Evolutionary conservation across 2,329 filamentous ascomycete species (phyloP), one percentile per base, ranked within the genome.

Genomic region (Penicillium sp.): DNA sequence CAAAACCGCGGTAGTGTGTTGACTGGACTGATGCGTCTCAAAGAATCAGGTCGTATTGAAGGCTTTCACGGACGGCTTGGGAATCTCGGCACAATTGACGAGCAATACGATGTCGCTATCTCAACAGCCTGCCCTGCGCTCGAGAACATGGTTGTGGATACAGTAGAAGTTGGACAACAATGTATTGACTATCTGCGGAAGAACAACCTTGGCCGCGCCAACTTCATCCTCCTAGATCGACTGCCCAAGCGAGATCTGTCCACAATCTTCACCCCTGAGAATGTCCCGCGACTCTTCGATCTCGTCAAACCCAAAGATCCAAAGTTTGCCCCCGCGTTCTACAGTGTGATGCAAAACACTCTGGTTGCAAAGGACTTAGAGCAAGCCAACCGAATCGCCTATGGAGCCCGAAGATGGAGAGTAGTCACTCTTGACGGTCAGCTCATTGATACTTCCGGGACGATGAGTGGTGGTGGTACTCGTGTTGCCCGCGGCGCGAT

Each of bases 171-270:
- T 62, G 95, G 93, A 66, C 95, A 99, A 77, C 93, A 98, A 75
- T 99, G 96, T 77, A 98, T 99, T 66, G 95, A 98, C 73, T 95
- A 99, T 73, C 85, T 99, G 13, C 89, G 95, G 60, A 99, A 98
- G 83, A 99, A 97, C 71, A 97, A 97, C 69, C 88, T 99, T 3
- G 95, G 95, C 13, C 89, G 96, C 70, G 95, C 93, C 63, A 97
- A 97, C 80, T 98, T 99, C 76, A 98, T 99, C 71, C 91, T 95
- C 68, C 85, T 99, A 17, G 92, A 99, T 76, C 93, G 94, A 73
- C 83, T 98, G 53, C 88, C 92, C 26, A 83, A 86, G 35, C 88
- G 92, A 56, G 91, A 97, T 71, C 81, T 98, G 69, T 89, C 89
- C 1, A 81, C 86, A 0, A 93, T 98, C 57, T 85, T 91, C 62